Evolutionary conservation across 768 basidiomycete species (phyloP).

Genomic region (Sporobolomyces roseus): DNA sequence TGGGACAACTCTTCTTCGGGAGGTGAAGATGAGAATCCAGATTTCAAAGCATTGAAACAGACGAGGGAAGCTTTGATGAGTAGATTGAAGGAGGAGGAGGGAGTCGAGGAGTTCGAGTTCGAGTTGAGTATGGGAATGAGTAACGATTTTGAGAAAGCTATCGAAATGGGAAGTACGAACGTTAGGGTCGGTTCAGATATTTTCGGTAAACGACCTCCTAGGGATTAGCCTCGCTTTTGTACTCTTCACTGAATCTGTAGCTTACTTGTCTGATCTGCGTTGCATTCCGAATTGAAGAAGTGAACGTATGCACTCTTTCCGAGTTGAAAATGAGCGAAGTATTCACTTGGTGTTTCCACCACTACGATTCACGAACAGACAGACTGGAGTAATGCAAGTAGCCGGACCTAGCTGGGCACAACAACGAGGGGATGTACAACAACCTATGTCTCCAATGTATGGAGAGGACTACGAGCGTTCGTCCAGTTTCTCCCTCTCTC

Average conservation of each 20-base stretch:
- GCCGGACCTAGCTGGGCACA: background rate
- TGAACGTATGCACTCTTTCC: too few relatives aligned
- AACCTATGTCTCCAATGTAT: constrained; percentile 16
- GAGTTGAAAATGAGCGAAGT: too few relatives aligned
- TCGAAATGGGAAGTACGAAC: constrained; percentile 75
- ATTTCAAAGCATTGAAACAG: constrained; percentile 59
- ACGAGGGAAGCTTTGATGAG: constrained; percentile 27
- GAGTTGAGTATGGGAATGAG: constrained; percentile 86
- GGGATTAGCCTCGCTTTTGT: too few relatives aligned
- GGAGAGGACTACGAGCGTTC: constrained; percentile 13
- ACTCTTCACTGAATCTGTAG: too few relatives aligned
- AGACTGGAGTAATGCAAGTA: too few relatives aligned
- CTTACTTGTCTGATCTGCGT: too few relatives aligned
- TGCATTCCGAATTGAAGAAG: too few relatives aligned
- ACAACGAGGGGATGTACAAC: background rate
- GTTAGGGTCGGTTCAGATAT: constrained; percentile 89
- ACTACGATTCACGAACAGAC: too few relatives aligned
- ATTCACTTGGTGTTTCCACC: too few relatives aligned
- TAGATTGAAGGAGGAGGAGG: background rate
- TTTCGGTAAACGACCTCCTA: too few relatives aligned
- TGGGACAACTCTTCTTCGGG: constrained; percentile 57
- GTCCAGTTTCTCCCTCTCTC: background rate
- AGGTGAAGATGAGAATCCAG: constrained; percentile 57
- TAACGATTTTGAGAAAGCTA: constrained; percentile 81
- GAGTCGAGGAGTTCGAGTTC: constrained; percentile 40